Evolutionary conservation across 169 alveolate species (phyloP), one percentile per base, ranked within the genome.

Genomic region (Haemoproteus tartakovskyi): DNA sequence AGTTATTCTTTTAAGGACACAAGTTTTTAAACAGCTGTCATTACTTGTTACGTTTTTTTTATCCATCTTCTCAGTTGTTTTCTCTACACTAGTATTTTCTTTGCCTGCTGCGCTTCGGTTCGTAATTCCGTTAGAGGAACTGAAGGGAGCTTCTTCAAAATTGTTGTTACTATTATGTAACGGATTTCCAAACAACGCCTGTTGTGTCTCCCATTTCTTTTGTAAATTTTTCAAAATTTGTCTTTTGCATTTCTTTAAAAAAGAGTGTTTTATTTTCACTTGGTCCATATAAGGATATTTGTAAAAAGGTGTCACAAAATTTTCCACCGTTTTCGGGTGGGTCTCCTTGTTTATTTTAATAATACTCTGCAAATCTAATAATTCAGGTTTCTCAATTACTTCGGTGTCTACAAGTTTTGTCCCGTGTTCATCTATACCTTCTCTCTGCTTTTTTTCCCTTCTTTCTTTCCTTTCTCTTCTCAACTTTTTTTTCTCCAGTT

Each of bases 291-390:
- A 74, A 12, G 60, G 29, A 48, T 74, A 74, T 33, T 74, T 74
- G 46, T 74, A 51, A 56, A 74, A 57, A 11, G 84, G 84, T 11
- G 84, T 74, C 33, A 74, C 84, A 74, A 30, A 74, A 36, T 74
- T 74, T 48, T 74, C 84, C 21, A 74, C 46, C 38, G 52, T 74
- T 57, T 74, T 74, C 14, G 9, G 14, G 48, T 74, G 54, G 33
- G 54, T 45, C 26, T 29, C 33, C 36, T 57, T 74, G 30, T 74
- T 74, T 48, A 74, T 18, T 45, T 74, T 57, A 22, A 74, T 74
- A 33, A 74, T 24, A 24, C 60, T 74, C 46, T 74, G 74, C 24
- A 74, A 60, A 46, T 74, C 84, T 74, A 41, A 21, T 36, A 57
- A 50, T 16, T 26, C 33, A 1, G 33, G 36, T 11, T 54, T 70